phyloP scores from a whole-genome alignment of 495 filamentous ascomycete genomes.

The Paragyromitra xinjiangensis region DNA sequence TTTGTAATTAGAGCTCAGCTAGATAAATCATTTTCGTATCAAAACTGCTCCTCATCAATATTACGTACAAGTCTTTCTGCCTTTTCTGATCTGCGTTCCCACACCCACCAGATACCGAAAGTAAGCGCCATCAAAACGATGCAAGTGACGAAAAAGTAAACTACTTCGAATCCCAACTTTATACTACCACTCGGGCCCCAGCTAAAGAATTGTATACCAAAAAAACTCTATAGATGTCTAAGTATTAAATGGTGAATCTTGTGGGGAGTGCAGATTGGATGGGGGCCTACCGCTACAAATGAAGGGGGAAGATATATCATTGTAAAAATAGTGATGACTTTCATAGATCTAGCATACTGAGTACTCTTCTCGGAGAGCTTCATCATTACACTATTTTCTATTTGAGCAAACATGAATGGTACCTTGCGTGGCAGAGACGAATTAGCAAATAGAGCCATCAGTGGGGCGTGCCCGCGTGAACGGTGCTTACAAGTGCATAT shows the following conservation, averaged over 20 bases:
- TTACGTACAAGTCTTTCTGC: no score
- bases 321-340: slow-evolving; percentile 59
- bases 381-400: slow-evolving; percentile 59
- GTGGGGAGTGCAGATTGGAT: no score
- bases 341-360: slow-evolving; percentile 59
- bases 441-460: no score
- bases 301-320: slow-evolving; percentile 60
- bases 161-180: neutral
- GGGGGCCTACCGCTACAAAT: slow-evolving; percentile 57
- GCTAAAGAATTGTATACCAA: slow-evolving; percentile 17
- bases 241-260: neutral
- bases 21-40: no score
- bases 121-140: slow-evolving; percentile 11
- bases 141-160: slow-evolving; percentile 11
- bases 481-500: slow-evolving; percentile 24
- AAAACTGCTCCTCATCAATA: no score
- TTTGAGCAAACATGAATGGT: slow-evolving; percentile 49
- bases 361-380: slow-evolving; percentile 58
- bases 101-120: slow-evolving; percentile 31
- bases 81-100: slow-evolving; percentile 22
- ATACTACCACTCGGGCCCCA: neutral
- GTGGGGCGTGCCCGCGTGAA: no score
- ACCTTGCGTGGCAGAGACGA: no score
- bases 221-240: slow-evolving; percentile 4
- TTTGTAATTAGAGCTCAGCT: no score